Conservation (phyloP, 179 eudicot species). For the Silene noctiflora region DNA sequence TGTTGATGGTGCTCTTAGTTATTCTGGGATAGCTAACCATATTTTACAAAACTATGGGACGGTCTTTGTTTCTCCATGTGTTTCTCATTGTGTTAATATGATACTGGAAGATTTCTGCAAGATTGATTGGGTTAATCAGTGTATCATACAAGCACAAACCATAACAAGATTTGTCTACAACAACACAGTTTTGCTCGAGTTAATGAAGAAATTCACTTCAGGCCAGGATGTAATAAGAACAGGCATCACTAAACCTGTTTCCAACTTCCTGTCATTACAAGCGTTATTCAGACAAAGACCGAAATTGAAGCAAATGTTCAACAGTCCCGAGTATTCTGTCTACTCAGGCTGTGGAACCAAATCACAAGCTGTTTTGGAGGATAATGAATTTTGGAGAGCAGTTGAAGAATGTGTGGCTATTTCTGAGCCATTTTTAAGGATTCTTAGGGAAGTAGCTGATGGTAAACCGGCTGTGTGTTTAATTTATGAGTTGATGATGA, state of each 20-base stretch:
- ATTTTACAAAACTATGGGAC: slow-evolving; percentile 66
- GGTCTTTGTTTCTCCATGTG: slow-evolving; percentile 88
- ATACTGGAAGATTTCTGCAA: slow-evolving; percentile 84
- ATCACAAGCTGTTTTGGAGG: slow-evolving; percentile 70
- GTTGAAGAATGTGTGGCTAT: slow-evolving; percentile 87
- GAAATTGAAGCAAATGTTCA: slow-evolving; percentile 81
- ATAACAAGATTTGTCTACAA: slow-evolving; percentile 81
- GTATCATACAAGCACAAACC: slow-evolving; percentile 74
- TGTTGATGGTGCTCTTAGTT: slow-evolving; percentile 66
- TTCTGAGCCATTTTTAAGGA: slow-evolving; percentile 88
- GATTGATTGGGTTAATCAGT: slow-evolving; percentile 80
- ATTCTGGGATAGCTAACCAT: slow-evolving; percentile 70
- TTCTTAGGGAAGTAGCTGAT: slow-evolving; percentile 80
- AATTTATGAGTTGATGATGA: slow-evolving; percentile 87
- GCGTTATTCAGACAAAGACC: slow-evolving; percentile 70
- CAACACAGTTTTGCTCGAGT: slow-evolving; percentile 53
- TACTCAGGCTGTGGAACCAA: slow-evolving; percentile 53
- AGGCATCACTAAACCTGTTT: slow-evolving; percentile 70
- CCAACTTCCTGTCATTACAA: slow-evolving; percentile 77
- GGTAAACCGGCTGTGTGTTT: slow-evolving; percentile 79
- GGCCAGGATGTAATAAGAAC: slow-evolving; percentile 75
- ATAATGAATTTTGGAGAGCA: slow-evolving; percentile 82
- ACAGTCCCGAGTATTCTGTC: slow-evolving; percentile 68
- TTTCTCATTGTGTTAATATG: slow-evolving; percentile 75
- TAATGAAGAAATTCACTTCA: slow-evolving; percentile 76